These are phyloP conservation scores for Naganishia sp. DNA, from an alignment of 1,284 basidiomycete species.

Conservation along the genomic window DNA sequence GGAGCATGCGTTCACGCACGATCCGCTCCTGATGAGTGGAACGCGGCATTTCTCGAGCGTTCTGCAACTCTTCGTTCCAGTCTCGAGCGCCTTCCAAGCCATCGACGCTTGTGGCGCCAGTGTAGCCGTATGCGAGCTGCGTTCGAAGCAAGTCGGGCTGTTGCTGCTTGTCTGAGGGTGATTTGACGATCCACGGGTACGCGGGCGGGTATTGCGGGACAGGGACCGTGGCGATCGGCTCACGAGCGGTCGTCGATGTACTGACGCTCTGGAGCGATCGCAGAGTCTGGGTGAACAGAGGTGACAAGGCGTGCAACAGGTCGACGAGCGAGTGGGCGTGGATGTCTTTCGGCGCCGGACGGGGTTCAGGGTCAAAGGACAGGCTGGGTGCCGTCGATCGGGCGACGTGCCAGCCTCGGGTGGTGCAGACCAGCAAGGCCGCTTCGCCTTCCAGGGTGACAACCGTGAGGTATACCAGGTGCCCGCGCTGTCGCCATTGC, in stretches of 20 bases:
- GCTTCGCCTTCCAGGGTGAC: conserved; percentile 61
- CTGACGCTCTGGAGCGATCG: conserved; percentile 46
- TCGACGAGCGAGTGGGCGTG: conserved; percentile 58
- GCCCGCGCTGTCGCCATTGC: conserved; percentile 58
- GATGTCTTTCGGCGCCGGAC: conserved; percentile 41
- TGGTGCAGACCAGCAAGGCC: conserved; percentile 58
- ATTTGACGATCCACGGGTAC: conserved; percentile 58
- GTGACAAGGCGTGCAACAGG: conserved; percentile 57
- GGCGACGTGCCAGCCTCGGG: conserved; percentile 60
- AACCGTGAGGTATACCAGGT: conserved; percentile 60
- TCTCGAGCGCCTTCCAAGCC: conserved; percentile 60
- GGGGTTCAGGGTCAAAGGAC: conserved; percentile 55
- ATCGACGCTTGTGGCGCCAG: conserved; percentile 58
- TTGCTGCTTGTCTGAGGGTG: conserved; percentile 47
- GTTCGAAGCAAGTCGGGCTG: conserved; percentile 58
- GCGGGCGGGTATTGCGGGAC: conserved; percentile 59
- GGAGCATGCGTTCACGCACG: conserved; percentile 59
- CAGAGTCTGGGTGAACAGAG: conserved; percentile 52
- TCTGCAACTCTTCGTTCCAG: conserved; percentile 64
- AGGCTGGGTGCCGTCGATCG: conserved; percentile 53
- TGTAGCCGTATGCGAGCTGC: conserved; percentile 61
- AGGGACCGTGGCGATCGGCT: conserved; percentile 55
- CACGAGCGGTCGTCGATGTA: conserved; percentile 42
- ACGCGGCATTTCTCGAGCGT: conserved; percentile 59
- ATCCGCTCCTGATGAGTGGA: conserved; percentile 58